Evolutionary conservation across 2,329 filamentous ascomycete species (phyloP).

Genomic region (Oidium heveae): DNA sequence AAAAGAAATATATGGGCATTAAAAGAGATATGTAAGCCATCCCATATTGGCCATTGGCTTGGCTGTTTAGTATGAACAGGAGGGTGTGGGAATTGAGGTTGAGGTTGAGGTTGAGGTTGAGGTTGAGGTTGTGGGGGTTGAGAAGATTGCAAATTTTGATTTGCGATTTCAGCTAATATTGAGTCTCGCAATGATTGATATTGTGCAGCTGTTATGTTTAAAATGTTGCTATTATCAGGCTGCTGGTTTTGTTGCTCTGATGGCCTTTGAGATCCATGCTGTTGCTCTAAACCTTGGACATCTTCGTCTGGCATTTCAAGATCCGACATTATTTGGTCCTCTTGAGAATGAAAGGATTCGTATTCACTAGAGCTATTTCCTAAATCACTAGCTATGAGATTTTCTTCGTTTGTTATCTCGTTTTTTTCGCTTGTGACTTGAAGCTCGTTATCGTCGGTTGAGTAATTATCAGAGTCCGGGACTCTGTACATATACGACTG

Average conservation of each 20-base stretch:
- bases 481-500: not conserved
- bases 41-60: too few species aligned
- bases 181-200: not conserved
- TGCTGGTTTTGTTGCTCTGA: not conserved
- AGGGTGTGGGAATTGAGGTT: too few species aligned
- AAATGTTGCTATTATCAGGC: not conserved
- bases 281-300: not conserved
- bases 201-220: not conserved
- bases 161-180: not conserved
- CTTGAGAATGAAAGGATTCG: not conserved
- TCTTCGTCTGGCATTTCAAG: not conserved
- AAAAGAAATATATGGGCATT: not conserved
- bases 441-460: not conserved
- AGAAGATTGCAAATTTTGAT: too few species aligned
- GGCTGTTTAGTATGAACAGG: too few species aligned
- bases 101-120: not conserved
- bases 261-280: not conserved
- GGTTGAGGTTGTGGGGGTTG: not conserved
- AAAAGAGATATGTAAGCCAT: not conserved
- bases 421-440: not conserved
- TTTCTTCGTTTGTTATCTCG: not conserved
- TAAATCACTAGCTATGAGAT: not conserved
- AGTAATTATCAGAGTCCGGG: not conserved
- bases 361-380: not conserved
- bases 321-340: not conserved